phyloP scores from a whole-genome alignment of 2,329 filamentous ascomycete genomes.

The Fusarium sp. region DNA sequence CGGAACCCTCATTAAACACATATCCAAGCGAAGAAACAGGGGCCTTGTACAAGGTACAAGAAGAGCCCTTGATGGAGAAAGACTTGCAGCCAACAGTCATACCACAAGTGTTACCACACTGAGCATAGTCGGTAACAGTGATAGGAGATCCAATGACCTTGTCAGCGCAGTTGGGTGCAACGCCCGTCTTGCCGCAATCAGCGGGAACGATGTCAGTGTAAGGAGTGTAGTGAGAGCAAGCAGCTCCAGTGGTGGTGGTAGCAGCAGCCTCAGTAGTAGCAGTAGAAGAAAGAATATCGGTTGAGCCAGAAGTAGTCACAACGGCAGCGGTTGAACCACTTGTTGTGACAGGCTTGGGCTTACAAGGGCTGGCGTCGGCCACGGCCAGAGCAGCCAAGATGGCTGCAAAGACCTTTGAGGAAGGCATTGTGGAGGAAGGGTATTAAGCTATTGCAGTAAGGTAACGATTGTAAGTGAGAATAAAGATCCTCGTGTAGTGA shows the following conservation, averaged over 20 bases:
- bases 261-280: constrained; percentile 4
- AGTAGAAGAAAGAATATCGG: constrained; percentile 13
- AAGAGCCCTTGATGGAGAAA: constrained; percentile 9
- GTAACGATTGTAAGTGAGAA: constrained; percentile 23
- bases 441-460: constrained; percentile 10
- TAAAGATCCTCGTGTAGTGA: constrained; percentile 2
- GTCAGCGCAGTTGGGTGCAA: neutral
- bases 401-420: constrained; percentile 33
- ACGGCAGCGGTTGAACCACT: constrained; percentile 8
- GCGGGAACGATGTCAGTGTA: neutral
- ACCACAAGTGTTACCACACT: constrained; percentile 25
- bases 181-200: constrained; percentile 13
- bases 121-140: neutral
- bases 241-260: constrained; percentile 20
- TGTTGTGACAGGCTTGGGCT: constrained; percentile 24
- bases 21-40: neutral
- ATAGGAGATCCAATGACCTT: constrained; percentile 3
- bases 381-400: constrained; percentile 30
- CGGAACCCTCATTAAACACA: neutral
- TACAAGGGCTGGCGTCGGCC: constrained; percentile 26
- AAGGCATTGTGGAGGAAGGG: constrained; percentile 14
- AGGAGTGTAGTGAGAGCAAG: constrained; percentile 23
- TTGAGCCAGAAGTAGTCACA: constrained; percentile 15
- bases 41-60: constrained; percentile 16
- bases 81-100: constrained; percentile 30